These are phyloP conservation scores for Cladosporium velox DNA, from an alignment of 2,329 filamentous ascomycete species.

Conservation along the genomic window DNA sequence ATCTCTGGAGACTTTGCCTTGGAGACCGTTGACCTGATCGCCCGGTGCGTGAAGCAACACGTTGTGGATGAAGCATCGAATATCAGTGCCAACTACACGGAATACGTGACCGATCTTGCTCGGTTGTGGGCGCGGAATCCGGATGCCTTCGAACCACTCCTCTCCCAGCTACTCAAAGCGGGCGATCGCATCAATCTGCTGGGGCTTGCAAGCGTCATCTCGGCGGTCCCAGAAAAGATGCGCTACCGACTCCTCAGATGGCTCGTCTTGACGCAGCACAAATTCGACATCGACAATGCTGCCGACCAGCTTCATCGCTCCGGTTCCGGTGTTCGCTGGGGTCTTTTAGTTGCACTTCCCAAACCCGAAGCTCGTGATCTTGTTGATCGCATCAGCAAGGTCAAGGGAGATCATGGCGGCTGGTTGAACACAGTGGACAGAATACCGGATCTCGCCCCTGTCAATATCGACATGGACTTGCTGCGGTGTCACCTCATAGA, in stretches of 20 bases:
- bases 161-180: not conserved
- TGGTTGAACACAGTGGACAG: not conserved
- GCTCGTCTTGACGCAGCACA: slow-evolving; percentile 21
- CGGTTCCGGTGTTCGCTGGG: not conserved
- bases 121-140: slow-evolving; percentile 7
- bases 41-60: not conserved
- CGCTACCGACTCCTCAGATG: slow-evolving; percentile 20
- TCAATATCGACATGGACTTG: not conserved
- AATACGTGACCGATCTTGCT: slow-evolving; percentile 4
- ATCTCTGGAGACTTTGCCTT: not conserved
- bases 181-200: not conserved
- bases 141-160: not conserved
- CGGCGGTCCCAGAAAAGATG: not conserved
- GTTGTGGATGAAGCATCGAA: not conserved
- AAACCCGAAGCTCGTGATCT: not conserved
- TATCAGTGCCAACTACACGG: not conserved
- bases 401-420: not conserved
- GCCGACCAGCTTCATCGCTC: not conserved
- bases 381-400: not conserved
- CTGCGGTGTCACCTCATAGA: not conserved
- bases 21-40: not conserved
- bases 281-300: not conserved
- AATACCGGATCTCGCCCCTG: not conserved
- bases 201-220: not conserved
- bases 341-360: not conserved